phyloP scores from a whole-genome alignment of 768 basidiomycete species.

The Russula griseocarnosa region DNA sequence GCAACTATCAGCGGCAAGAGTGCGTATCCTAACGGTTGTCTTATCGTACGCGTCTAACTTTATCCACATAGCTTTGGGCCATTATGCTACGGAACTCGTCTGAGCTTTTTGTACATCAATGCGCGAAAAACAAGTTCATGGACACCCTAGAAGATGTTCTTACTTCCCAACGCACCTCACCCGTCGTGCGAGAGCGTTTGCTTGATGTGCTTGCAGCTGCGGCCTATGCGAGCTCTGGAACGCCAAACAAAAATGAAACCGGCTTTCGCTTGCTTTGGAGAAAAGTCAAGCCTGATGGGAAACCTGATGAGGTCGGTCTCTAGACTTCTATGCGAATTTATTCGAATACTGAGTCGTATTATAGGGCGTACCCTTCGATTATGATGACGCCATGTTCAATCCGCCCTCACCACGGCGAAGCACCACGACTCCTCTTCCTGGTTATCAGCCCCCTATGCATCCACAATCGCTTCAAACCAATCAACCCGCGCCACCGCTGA shows the following conservation, averaged over 20 bases:
- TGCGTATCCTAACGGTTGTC: constrained; percentile 4
- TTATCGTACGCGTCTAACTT: constrained; percentile 9
- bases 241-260: constrained; percentile 36
- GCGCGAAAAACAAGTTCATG: constrained; percentile 70
- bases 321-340: neutral
- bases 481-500: neutral
- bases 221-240: constrained; percentile 56
- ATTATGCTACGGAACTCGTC: constrained; percentile 84
- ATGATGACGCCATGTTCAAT: constrained; percentile 75
- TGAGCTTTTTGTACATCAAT: constrained; percentile 65
- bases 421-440: constrained; percentile 34
- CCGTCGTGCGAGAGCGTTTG: constrained; percentile 76
- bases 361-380: constrained; percentile 73
- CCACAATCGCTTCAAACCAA: constrained; percentile 13
- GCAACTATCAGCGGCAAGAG: constrained; percentile 28
- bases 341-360: neutral
- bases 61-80: constrained; percentile 65
- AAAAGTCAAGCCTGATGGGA: constrained; percentile 72
- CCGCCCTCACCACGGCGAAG: constrained; percentile 49
- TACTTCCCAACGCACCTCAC: constrained; percentile 56
- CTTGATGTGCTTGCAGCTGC: constrained; percentile 80
- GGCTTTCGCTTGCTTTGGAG: constrained; percentile 74
- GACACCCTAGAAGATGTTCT: constrained; percentile 76
- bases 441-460: constrained; percentile 20
- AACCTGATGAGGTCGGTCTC: constrained; percentile 67